These are phyloP conservation scores for Botryotinia convoluta DNA, from an alignment of 2,329 filamentous ascomycete genomes.

Conservation along the genomic window DNA sequence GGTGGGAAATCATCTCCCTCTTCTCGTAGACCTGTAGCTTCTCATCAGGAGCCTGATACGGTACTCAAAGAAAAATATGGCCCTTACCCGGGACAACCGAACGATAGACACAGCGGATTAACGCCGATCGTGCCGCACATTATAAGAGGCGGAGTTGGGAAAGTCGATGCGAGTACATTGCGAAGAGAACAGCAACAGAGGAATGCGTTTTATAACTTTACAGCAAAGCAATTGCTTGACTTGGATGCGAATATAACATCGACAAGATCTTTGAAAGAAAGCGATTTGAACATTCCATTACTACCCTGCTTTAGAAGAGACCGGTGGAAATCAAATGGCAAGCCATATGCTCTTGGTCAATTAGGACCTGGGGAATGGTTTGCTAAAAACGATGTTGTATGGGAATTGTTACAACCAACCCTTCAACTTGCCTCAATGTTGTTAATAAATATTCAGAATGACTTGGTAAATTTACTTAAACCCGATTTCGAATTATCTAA, in stretches of 20 bases:
- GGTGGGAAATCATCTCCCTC: background rate
- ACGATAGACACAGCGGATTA: slow-evolving; percentile 5
- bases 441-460: background rate
- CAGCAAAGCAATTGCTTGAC: slow-evolving; percentile 12
- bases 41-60: background rate
- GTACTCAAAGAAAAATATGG: slow-evolving; percentile 1
- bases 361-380: background rate
- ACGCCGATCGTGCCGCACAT: background rate
- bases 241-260: slow-evolving; percentile 10
- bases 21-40: background rate
- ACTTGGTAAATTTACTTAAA: background rate
- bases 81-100: background rate
- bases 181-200: background rate
- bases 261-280: background rate
- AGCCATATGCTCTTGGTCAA: background rate
- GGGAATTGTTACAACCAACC: background rate
- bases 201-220: background rate
- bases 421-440: slow-evolving; percentile 3
- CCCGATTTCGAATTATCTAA: background rate
- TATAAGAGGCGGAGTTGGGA: background rate
- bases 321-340: background rate
- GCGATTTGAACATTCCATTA: background rate
- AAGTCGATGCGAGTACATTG: background rate
- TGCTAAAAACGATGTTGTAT: background rate
- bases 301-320: background rate